phyloP scores from a whole-genome alignment of 139 green algal genomes.

The Closterium sp. region DNA sequence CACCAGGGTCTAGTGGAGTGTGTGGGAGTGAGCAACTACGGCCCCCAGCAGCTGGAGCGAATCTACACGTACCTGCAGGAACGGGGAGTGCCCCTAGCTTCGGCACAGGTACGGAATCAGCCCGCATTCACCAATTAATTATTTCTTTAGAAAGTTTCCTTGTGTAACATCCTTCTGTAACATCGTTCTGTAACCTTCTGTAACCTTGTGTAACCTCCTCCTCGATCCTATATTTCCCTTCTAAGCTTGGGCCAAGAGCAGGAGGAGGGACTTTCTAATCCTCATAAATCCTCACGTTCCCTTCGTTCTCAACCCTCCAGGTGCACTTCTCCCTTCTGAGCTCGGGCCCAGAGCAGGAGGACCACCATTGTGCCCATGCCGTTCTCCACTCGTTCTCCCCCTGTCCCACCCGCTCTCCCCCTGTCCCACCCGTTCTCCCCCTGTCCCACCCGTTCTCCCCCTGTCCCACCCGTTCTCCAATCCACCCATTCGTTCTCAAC shows the following conservation, averaged over 20 bases:
- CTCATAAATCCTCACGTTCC: background rate
- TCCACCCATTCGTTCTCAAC: background rate
- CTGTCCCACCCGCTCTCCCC: background rate
- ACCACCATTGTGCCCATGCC: too few species aligned
- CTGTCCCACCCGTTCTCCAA: background rate
- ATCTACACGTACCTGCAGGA: slow-evolving; percentile 66
- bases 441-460: too few species aligned
- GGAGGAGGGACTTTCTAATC: too few species aligned
- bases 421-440: background rate
- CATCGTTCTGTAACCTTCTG: background rate
- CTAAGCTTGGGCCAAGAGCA: too few species aligned
- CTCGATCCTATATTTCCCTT: too few species aligned
- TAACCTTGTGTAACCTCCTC: too few species aligned
- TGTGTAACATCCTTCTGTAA: background rate
- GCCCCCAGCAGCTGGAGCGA: slow-evolving; percentile 53
- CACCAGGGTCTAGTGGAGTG: slow-evolving; percentile 41
- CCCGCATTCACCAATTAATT: background rate
- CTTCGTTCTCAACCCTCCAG: background rate
- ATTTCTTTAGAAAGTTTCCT: too few species aligned
- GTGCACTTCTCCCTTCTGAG: background rate
- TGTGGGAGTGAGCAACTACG: slow-evolving; percentile 58
- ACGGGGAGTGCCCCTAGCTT: slow-evolving; percentile 77
- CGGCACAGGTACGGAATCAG: slow-evolving; percentile 61
- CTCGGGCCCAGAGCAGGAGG: too few species aligned
- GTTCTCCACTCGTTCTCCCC: background rate